Evolutionary conservation across 768 basidiomycete genomes (phyloP).

Genomic region (Collybia nuda): DNA sequence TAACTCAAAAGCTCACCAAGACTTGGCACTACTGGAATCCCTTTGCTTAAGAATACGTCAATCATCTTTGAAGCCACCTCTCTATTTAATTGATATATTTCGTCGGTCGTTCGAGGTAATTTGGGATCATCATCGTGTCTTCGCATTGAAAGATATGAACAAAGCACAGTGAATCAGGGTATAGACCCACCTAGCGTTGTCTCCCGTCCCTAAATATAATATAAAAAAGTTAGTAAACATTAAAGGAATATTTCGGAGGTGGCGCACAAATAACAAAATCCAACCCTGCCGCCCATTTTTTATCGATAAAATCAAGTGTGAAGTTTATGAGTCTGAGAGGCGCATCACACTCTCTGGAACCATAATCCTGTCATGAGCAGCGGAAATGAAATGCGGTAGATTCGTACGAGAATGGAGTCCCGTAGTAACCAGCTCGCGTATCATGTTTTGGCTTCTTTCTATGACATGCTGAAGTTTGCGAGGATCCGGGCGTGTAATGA

Average conservation of each 20-base stretch:
- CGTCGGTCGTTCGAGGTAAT: constrained; percentile 75
- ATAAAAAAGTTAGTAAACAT: constrained; percentile 1
- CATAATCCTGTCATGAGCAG: neutral
- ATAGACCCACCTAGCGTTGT: constrained; percentile 59
- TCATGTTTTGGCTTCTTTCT: constrained; percentile 58
- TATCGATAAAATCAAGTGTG: constrained; percentile 77
- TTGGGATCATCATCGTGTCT: constrained; percentile 86
- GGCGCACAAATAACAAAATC: constrained; percentile 86
- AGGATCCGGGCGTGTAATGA: constrained; percentile 51
- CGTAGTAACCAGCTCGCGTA: constrained; percentile 59
- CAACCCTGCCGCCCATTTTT: constrained; percentile 79
- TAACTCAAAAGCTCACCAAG: constrained; percentile 47
- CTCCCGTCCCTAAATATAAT: constrained; percentile 62
- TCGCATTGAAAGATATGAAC: constrained; percentile 1
- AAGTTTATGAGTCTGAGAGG: constrained; percentile 77
- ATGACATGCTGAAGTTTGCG: constrained; percentile 68
- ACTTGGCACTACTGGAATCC: constrained; percentile 80
- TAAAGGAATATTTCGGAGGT: constrained; percentile 6
- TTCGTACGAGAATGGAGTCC: constrained; percentile 66
- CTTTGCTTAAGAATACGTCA: constrained; percentile 63
- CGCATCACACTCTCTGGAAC: constrained; percentile 73
- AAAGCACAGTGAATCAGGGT: neutral
- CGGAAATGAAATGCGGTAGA: neutral
- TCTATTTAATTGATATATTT: constrained; percentile 78
- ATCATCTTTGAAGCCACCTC: constrained; percentile 69